phyloP scores from a whole-genome alignment of 345 rosid species.

The Eucalyptus paniculata region DNA sequence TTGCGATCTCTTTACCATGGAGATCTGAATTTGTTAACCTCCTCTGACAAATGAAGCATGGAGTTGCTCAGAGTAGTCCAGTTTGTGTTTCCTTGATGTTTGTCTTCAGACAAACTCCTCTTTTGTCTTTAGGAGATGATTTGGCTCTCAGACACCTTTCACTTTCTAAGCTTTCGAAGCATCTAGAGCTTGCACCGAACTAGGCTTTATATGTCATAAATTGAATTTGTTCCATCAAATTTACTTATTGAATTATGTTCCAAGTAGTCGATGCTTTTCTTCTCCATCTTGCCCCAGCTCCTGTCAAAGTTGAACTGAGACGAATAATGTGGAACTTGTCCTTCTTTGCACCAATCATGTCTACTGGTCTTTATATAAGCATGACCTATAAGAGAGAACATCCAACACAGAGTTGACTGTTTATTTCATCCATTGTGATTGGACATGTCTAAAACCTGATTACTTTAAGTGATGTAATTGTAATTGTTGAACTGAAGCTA shows the following conservation, averaged over 20 bases:
- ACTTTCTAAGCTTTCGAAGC: not conserved
- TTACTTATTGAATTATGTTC: not conserved
- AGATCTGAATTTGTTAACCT: not conserved
- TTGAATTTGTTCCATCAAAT: not conserved
- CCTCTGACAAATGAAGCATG: not conserved
- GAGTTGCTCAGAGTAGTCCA: not conserved
- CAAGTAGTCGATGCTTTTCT: not conserved
- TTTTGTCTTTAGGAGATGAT: not conserved
- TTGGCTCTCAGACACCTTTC: not conserved
- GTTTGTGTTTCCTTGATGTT: not conserved
- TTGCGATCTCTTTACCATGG: not conserved
- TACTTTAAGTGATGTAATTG: not conserved
- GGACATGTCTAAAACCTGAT: not conserved
- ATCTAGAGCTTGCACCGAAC: not conserved
- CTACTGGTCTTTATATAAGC: not conserved
- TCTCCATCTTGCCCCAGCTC: not conserved
- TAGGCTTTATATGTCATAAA: not conserved
- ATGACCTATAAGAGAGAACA: not conserved
- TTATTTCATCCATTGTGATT: not conserved
- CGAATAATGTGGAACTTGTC: not conserved
- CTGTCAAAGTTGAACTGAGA: not conserved
- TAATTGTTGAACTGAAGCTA: not conserved
- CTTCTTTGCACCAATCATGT: not conserved
- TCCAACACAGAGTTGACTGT: not conserved
- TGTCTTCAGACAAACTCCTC: not conserved